Base-by-base conservation (phyloP, 75 land plant genomes). In the Pinus taeda region DNA sequence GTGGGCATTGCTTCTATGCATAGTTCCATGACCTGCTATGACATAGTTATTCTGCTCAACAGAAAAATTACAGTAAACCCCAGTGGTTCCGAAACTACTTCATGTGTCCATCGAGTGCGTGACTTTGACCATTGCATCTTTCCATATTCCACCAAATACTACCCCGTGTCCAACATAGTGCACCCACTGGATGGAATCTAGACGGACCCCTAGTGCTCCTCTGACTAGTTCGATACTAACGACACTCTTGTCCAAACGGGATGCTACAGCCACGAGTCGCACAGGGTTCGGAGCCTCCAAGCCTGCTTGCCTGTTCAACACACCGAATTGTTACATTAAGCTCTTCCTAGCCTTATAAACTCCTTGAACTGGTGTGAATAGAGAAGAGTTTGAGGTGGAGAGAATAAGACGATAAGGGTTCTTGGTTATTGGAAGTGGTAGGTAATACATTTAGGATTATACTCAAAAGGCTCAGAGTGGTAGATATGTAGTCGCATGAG, bases 1-100 rank as follows among this genome's bases (percentile, higher is more conserved):
- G 83, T 82, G 26, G 84, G 84, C 15, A 74, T 82, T 36, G 57
- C 84, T 21, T 80, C 84, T 2, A 82, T 82, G 84, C 84, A 82
- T 72, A 80, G 57, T n/a, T 77, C 71, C 18, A 29, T 82, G 18
- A 79, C 77, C 17, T 83, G 15, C 37, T 82, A 83, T 77, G 67
- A 77, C 9, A 39, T 15, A 2, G 83, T 66, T 8, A 39, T 66
- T 66, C 17, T 66, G 15, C 70, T 81, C 66, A 13, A 14, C 62
- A 57, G 42, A n/a, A 76, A 79, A 75, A 15, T 37, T 7, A 70
- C 77, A 0, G 71, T 82, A 18, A 81, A 57, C 22, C 60, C 59
- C 9, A 80, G 76, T 57, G 76, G 79, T 73, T 76, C 80, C 80
- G 59, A 77, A 0, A 77, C 75, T 59, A 65, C 83, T 29, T 12